These are phyloP conservation scores for Beta macrorhiza DNA, from an alignment of 179 eudicot genomes.

Conservation along the genomic window DNA sequence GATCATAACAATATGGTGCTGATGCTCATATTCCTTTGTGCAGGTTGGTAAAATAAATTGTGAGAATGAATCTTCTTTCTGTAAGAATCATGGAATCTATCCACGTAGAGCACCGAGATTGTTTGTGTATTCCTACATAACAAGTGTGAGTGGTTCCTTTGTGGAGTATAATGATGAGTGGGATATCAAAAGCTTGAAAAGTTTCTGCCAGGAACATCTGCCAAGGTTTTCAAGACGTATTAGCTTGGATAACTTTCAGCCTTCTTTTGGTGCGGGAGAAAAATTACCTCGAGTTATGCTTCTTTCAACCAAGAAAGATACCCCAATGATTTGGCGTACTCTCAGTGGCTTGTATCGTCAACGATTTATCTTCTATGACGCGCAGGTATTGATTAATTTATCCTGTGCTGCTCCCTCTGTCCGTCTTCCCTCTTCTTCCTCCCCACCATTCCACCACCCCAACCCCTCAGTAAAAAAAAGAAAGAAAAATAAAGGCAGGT, in stretches of 20 bases:
- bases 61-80: constrained; percentile 57
- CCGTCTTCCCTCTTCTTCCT: neutral
- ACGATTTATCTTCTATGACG: constrained; percentile 63
- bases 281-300: constrained; percentile 70
- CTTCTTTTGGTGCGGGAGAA: constrained; percentile 40
- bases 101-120: constrained; percentile 59
- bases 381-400: constrained; percentile 48
- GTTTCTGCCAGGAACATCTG: constrained; percentile 72
- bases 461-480: neutral
- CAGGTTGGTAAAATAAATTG: constrained; percentile 86
- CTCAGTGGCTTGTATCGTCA: constrained; percentile 79
- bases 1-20: neutral
- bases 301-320: constrained; percentile 81
- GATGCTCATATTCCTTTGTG: constrained; percentile 15
- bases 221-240: constrained; percentile 76
- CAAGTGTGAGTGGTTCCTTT: constrained; percentile 61
- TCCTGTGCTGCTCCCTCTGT: too few species aligned
- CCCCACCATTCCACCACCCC: too few species aligned
- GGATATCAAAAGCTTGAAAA: constrained; percentile 56
- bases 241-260: constrained; percentile 42
- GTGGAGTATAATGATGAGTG: constrained; percentile 75
- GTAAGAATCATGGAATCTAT: constrained; percentile 59
- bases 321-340: constrained; percentile 90
- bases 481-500: neutral
- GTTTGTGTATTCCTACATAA: constrained; percentile 60